A percentile compares a stretch with the other conserved stretches of the same genome.
Evolutionary conservation across 495 filamentous ascomycete species (phyloP).

Genomic region (Aspergillus mulundensis): DNA sequence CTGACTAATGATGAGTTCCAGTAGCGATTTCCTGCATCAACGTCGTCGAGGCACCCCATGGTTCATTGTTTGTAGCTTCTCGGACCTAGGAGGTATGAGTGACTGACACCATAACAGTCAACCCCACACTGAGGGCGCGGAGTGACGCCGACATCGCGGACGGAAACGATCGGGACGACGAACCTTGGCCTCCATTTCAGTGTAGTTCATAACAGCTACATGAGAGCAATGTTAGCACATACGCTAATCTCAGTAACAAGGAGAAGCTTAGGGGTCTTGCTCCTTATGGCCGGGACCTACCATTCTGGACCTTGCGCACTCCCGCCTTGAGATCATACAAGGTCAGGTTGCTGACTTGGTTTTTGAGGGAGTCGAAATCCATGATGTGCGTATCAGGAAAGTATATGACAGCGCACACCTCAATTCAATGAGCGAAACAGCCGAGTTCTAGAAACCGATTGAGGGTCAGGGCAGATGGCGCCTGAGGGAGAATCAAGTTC

Average conservation of each 20-base stretch:
- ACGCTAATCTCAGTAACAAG: neutral
- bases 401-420: conserved; percentile 12
- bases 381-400: conserved; percentile 44
- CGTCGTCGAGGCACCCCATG: conserved; percentile 89
- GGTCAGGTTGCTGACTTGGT: conserved; percentile 88
- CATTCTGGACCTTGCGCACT: conserved; percentile 97
- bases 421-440: conserved; percentile 13
- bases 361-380: conserved; percentile 82
- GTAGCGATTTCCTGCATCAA: conserved; percentile 97
- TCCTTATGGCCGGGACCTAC: conserved; percentile 40
- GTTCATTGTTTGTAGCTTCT: conserved; percentile 97
- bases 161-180: conserved; percentile 23
- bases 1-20: conserved; percentile 96
- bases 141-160: neutral
- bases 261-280: neutral
- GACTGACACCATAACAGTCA: neutral
- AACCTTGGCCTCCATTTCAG: conserved; percentile 99
- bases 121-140: neutral
- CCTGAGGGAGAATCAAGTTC: conserved; percentile 15
- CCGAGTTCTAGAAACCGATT: conserved; percentile 3
- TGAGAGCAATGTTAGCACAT: conserved; percentile 7
- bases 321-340: conserved; percentile 97
- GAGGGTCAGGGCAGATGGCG: conserved; percentile 20
- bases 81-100: conserved; percentile 59
- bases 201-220: conserved; percentile 97